phyloP scores from a whole-genome alignment of 176 grass and related monocot genomes.

The Bolboschoenus planiculmis region DNA sequence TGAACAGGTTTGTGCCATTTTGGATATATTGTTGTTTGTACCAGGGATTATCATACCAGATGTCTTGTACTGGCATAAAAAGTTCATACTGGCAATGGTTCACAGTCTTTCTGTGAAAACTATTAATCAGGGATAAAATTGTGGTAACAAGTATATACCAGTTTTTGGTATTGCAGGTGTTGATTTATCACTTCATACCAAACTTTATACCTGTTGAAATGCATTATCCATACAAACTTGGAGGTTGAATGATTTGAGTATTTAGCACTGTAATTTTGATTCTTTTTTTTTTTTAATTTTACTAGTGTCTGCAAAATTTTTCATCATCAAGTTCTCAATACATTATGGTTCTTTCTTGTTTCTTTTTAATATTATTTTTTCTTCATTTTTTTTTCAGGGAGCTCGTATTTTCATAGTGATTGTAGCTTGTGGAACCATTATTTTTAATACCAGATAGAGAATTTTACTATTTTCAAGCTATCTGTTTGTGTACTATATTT shows the following conservation, averaged over 20 bases:
- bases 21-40: background rate
- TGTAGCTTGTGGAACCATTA: slow-evolving; percentile 29
- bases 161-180: background rate
- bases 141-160: background rate
- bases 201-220: background rate
- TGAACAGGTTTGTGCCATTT: slow-evolving; percentile 24
- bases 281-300: background rate
- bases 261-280: background rate
- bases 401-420: slow-evolving; percentile 25
- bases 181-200: background rate
- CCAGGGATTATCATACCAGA: background rate
- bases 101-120: background rate
- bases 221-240: background rate
- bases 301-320: background rate
- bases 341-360: background rate
- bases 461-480: background rate
- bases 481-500: background rate
- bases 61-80: background rate
- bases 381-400: slow-evolving; percentile 16
- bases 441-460: slow-evolving; percentile 29
- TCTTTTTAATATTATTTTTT: background rate
- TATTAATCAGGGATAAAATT: background rate
- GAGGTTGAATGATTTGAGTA: background rate
- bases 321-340: background rate
- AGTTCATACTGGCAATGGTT: background rate